phyloP scores from a whole-genome alignment of 345 rosid species.

The Nasturtium officinale region DNA sequence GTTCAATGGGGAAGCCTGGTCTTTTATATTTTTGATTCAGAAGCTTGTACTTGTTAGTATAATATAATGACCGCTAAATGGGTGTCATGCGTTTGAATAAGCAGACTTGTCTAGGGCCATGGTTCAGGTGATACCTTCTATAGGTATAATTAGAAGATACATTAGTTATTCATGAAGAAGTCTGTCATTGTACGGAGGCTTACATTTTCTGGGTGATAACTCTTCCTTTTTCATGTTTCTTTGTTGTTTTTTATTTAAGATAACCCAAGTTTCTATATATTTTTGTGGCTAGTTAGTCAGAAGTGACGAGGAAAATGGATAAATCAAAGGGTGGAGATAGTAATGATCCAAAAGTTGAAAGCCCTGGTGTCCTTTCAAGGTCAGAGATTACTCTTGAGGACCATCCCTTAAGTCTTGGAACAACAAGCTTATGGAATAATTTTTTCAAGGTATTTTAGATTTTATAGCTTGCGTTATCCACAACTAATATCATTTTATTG shows the following conservation, averaged over 20 bases:
- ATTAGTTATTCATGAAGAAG: constrained; percentile 20
- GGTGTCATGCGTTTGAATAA: constrained; percentile 10
- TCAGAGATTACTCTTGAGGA: constrained; percentile 80
- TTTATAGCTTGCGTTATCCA: constrained; percentile 1
- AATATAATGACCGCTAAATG: constrained; percentile 3
- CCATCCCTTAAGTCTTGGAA: constrained; percentile 96
- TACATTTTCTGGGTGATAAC: neutral
- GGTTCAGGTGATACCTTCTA: constrained; percentile 4
- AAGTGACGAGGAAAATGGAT: constrained; percentile 83
- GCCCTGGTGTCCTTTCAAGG: constrained; percentile 69
- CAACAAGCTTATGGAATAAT: constrained; percentile 88
- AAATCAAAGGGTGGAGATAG: constrained; percentile 48
- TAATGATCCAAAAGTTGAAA: constrained; percentile 55
- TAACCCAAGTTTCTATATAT: constrained; percentile 51
- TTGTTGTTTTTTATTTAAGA: constrained; percentile 29
- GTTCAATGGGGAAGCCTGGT: neutral
- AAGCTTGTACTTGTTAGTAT: constrained; percentile 1
- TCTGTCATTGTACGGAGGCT: neutral
- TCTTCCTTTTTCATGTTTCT: neutral
- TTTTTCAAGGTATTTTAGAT: constrained; percentile 79
- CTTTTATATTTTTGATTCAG: neutral
- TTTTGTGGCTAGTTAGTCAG: constrained; percentile 94
- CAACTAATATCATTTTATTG: neutral
- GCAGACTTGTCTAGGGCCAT: constrained; percentile 14
- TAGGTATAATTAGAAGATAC: neutral